These are phyloP conservation scores for Xylariales sp. DNA, from an alignment of 2,329 filamentous ascomycete species.

Conservation along the genomic window DNA sequence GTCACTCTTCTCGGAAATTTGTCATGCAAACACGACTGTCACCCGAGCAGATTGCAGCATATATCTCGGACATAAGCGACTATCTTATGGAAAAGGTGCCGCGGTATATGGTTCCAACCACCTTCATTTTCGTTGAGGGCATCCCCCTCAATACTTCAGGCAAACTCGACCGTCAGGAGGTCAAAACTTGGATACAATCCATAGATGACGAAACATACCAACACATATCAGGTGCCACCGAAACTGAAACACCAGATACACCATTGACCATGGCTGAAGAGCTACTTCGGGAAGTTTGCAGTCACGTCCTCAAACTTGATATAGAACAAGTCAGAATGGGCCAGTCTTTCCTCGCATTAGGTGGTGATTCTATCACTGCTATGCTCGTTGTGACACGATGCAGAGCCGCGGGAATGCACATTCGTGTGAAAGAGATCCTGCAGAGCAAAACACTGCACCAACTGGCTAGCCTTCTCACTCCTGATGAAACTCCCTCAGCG, in stretches of 20 bases:
- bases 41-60: too few species aligned
- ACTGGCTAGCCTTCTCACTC: too few species aligned
- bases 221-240: background rate
- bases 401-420: background rate
- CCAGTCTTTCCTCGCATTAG: conserved; percentile 6
- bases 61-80: too few species aligned
- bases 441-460: conserved; percentile 3
- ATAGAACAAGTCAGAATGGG: background rate
- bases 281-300: conserved; percentile 6
- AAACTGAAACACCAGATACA: background rate
- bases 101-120: conserved; percentile 13
- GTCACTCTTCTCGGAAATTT: too few species aligned
- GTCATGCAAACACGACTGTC: too few species aligned
- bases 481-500: too few species aligned
- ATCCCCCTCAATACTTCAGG: conserved; percentile 12
- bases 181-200: conserved; percentile 8
- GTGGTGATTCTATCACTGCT: conserved; percentile 9
- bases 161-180: conserved; percentile 10
- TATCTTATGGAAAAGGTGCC: too few species aligned
- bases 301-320: conserved; percentile 1
- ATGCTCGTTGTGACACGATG: conserved; percentile 4
- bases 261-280: background rate
- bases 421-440: conserved; percentile 7
- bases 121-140: conserved; percentile 5
- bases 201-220: conserved; percentile 6